Evolutionary conservation across 140 eudicot species (phyloP), one percentile per base, ranked within the genome.

Genomic region (Ambrosia hybrid): DNA sequence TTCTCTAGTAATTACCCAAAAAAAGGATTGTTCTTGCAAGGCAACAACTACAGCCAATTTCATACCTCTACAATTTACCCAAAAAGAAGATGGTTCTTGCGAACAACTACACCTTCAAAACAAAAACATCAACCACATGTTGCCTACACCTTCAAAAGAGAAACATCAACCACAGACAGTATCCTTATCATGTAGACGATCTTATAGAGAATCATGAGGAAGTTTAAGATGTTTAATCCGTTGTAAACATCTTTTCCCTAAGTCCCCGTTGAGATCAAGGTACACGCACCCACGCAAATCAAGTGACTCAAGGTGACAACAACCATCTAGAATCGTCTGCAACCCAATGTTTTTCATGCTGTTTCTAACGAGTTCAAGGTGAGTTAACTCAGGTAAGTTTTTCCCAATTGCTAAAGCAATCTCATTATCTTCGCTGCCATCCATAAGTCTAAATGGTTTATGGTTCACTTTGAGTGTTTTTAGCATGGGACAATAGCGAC

Each of bases 401-500:
- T 39, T 6, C 8, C 46, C 46, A 39, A 39, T 39, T 4, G 46
- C 68, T 10, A 12, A 4, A 0, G 68, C 26, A 4, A n/a, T 4
- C 5, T 36, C 12, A n/a, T 62, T 62, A 10, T 8, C 26, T 9
- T 3, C 2, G 4, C n/a, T 13, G 0, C 9, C 37, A 10, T 26
- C 69, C 14, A 15, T 43, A 61, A 11, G 69, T 71, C 16, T 11
- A 13, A 43, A 72, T 53, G 3, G 57, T 41, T 63, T 57, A 64
- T 14, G 14, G 36, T 82, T 85, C 26, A 73, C 30, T 56, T 56
- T 79, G 26, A 85, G 77, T 12, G 90, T 72, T 68, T 60, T 85
- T 5, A 85, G 67, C 34, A 38, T 38, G 8, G 85, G 79, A 62
- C 87, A 79, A 67, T 37, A 57, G 9, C 21, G 39, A 4, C 87